These are phyloP conservation scores for Terana coerulea DNA, from an alignment of 768 basidiomycete species.

Conservation along the genomic window DNA sequence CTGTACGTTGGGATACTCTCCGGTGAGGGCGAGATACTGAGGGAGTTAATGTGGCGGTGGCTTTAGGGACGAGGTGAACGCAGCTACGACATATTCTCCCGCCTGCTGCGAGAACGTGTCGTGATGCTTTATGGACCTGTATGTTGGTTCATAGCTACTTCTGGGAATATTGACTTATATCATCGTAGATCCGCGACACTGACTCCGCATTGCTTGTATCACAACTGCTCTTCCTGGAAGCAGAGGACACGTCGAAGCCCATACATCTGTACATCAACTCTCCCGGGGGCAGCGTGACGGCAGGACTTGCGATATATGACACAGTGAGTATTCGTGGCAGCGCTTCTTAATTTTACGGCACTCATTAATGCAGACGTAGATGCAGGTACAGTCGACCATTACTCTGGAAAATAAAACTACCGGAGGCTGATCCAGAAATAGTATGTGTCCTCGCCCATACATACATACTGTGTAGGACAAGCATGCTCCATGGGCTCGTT, in stretches of 20 bases:
- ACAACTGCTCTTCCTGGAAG: slow-evolving; percentile 92
- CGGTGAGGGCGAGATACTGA: not conserved
- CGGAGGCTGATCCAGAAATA: slow-evolving; percentile 4
- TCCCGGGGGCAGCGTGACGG: slow-evolving; percentile 93
- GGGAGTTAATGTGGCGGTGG: slow-evolving; percentile 6
- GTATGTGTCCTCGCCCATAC: slow-evolving; percentile 94
- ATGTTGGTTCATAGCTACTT: slow-evolving; percentile 25
- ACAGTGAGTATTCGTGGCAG: slow-evolving; percentile 55
- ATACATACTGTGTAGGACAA: slow-evolving; percentile 94
- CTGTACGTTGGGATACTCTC: slow-evolving; percentile 44
- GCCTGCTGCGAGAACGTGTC: slow-evolving; percentile 87
- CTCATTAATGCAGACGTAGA: slow-evolving; percentile 37
- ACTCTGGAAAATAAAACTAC: not conserved
- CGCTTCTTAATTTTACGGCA: not conserved
- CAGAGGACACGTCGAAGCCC: slow-evolving; percentile 90
- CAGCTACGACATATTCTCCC: slow-evolving; percentile 95
- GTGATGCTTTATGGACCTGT: slow-evolving; percentile 95
- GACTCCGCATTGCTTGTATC: slow-evolving; percentile 87
- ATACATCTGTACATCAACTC: slow-evolving; percentile 98
- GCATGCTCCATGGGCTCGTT: slow-evolving; percentile 87
- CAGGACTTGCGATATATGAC: slow-evolving; percentile 95
- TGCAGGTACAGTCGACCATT: slow-evolving; percentile 53
- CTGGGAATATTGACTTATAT: not conserved
- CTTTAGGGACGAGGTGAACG: slow-evolving; percentile 77
- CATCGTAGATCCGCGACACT: slow-evolving; percentile 78